Evolutionary conservation across 164 flowering plant genomes (phyloP), one percentile per base, ranked within the genome.

Genomic region (Vitis cinerea): DNA sequence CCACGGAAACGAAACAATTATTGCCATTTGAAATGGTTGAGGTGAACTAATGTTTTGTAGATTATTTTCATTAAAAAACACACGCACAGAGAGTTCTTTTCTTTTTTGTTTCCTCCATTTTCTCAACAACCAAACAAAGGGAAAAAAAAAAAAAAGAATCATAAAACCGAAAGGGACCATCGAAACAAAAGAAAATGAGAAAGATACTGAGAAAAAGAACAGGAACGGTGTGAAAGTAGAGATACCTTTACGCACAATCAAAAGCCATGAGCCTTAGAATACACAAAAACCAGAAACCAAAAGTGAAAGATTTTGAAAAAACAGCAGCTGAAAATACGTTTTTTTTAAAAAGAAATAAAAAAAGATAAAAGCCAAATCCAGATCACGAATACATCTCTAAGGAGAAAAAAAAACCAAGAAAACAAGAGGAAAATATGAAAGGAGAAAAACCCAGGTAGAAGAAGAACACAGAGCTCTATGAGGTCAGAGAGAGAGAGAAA

Each of bases 201-300:
- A 52, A 14, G 15, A 65, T 50, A 31, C 31, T 14, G 10, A 52
- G 17, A 16, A 29, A 31, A 2, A 15, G 44, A 30, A 30, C 14
- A 27, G 8, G 27, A 50, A 52, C 15, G 15, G 16, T 30, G 10
- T 9, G 53, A 17, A 61, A 61, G 37, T 44, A 37, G 50, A 53
- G 16, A 48, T 8, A 50, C 53, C 73, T 71, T 71, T 49, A 15
- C n/a, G 30, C 15, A 47, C 17, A 66, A 48, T 10, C 5, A 49
- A 59, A 67, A 72, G 44, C 16, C n/a, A 60, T 37, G 4, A 60
- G 27, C 55, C 64, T 9, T 59, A n/a, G 12, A 53, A n/a, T 6
- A 49, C 30, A 57, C 23, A 71, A 59, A 56, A 4, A 23, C 55
- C 55, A 57, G 58, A 58, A 64, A 64, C 49, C 51, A 57, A 68